Evolutionary conservation across 306 rosid species (phyloP).

Genomic region (Prosopis cineraria): DNA sequence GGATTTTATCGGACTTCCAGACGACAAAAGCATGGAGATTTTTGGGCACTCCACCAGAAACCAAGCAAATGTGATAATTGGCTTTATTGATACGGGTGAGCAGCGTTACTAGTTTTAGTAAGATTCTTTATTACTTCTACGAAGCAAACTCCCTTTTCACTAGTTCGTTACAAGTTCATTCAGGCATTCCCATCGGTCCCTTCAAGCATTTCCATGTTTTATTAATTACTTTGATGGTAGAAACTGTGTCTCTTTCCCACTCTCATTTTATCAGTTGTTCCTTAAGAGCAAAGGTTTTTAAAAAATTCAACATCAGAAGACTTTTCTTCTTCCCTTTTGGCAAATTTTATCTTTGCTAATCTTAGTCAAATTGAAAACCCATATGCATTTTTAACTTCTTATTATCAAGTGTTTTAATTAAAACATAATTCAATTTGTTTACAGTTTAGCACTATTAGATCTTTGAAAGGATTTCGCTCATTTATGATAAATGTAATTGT

Average conservation of each 20-base stretch:
- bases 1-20: constrained; percentile 89
- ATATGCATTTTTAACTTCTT: neutral
- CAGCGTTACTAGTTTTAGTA: neutral
- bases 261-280: constrained; percentile 16
- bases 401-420: neutral
- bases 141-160: constrained; percentile 6
- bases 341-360: neutral
- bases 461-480: neutral
- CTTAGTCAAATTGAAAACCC: neutral
- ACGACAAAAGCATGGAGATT: constrained; percentile 67
- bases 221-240: constrained; percentile 30
- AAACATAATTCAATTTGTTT: neutral
- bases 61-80: constrained; percentile 78
- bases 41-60: constrained; percentile 67
- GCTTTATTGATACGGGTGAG: constrained; percentile 83
- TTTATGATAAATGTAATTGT: neutral
- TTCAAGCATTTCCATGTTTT: constrained; percentile 20
- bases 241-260: constrained; percentile 22
- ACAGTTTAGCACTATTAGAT: neutral
- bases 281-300: constrained; percentile 4
- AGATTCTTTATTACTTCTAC: neutral
- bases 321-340: constrained; percentile 4
- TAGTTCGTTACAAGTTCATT: neutral
- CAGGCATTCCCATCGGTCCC: constrained; percentile 9
- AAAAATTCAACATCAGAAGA: constrained; percentile 3